phyloP scores from a whole-genome alignment of 352 stramenopile genomes.

The Globisporangium echinulatum region DNA sequence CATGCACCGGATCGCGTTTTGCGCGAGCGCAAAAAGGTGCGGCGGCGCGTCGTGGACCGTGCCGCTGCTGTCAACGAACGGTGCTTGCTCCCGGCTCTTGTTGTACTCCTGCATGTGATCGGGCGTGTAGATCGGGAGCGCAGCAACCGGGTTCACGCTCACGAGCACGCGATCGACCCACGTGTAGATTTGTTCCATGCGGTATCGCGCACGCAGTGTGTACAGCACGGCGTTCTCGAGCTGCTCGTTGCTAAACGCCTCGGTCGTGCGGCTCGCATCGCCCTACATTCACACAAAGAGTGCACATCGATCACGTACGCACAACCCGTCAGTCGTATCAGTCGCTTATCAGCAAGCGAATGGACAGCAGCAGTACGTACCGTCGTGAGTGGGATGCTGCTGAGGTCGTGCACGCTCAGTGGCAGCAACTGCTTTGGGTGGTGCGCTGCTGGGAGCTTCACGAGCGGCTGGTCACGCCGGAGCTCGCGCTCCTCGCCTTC shows the following conservation, averaged over 20 bases:
- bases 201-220: slow-evolving; percentile 63
- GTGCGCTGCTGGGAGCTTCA: slow-evolving; percentile 51
- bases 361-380: slow-evolving; percentile 17
- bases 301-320: too few relatives aligned
- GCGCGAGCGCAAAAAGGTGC: slow-evolving; percentile 71
- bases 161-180: slow-evolving; percentile 76
- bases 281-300: slow-evolving; percentile 15
- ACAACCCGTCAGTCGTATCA: too few relatives aligned
- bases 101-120: slow-evolving; percentile 80
- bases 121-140: slow-evolving; percentile 77
- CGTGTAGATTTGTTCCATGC: slow-evolving; percentile 81
- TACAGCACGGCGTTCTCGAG: slow-evolving; percentile 74
- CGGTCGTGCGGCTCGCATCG: slow-evolving; percentile 31
- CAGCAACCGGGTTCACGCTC: slow-evolving; percentile 59
- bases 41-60: slow-evolving; percentile 55
- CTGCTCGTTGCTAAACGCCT: slow-evolving; percentile 51
- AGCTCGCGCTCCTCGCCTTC: slow-evolving; percentile 77
- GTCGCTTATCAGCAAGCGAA: background rate
- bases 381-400: slow-evolving; percentile 55
- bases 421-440: slow-evolving; percentile 59
- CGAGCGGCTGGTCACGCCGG: slow-evolving; percentile 33
- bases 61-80: slow-evolving; percentile 50
- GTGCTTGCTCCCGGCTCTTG: slow-evolving; percentile 48
- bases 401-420: slow-evolving; percentile 57
- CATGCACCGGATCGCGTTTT: slow-evolving; percentile 74